phyloP scores from a whole-genome alignment of 345 rosid genomes.

The Pelargonium nanum region DNA sequence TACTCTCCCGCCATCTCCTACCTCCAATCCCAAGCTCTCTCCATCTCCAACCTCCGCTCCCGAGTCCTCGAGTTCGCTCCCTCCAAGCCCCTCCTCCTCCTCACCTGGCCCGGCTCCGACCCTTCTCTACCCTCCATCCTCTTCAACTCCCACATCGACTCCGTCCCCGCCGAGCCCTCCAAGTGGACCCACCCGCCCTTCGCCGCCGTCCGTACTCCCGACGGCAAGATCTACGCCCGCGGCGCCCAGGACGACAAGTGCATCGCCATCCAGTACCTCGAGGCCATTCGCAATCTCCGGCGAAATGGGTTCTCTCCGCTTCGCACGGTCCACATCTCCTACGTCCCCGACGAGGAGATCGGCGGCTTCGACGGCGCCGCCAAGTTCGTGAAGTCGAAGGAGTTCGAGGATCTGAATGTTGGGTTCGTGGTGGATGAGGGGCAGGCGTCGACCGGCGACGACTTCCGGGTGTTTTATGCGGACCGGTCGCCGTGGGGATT shows the following conservation, averaged over 20 bases:
- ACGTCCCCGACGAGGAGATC: slow-evolving; percentile 78
- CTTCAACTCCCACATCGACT: slow-evolving; percentile 88
- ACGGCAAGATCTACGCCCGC: slow-evolving; percentile 64
- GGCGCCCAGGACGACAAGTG: slow-evolving; percentile 92
- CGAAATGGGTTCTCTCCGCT: slow-evolving; percentile 32
- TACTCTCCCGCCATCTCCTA: slow-evolving; percentile 50
- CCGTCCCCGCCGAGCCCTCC: slow-evolving; percentile 72
- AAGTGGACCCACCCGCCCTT: slow-evolving; percentile 82
- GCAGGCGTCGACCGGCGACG: slow-evolving; percentile 58
- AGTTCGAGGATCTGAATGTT: slow-evolving; percentile 55
- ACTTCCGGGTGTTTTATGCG: slow-evolving; percentile 62
- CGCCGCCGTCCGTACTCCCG: slow-evolving; percentile 49
- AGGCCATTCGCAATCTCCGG: slow-evolving; percentile 57
- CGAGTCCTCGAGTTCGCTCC: slow-evolving; percentile 40
- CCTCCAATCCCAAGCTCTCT: slow-evolving; percentile 40
- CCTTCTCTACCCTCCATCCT: slow-evolving; percentile 63
- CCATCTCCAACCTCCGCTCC: slow-evolving; percentile 33
- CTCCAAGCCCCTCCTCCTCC: slow-evolving; percentile 43
- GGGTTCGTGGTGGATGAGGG: slow-evolving; percentile 88
- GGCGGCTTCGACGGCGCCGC: slow-evolving; percentile 61
- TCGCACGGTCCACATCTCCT: slow-evolving; percentile 55
- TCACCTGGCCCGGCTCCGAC: slow-evolving; percentile 69
- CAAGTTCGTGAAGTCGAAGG: slow-evolving; percentile 44
- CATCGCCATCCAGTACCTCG: slow-evolving; percentile 68
- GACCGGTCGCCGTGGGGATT: slow-evolving; percentile 64